Conservation (phyloP, 78 protist genomes). For the Bigelowiella natans region DNA sequence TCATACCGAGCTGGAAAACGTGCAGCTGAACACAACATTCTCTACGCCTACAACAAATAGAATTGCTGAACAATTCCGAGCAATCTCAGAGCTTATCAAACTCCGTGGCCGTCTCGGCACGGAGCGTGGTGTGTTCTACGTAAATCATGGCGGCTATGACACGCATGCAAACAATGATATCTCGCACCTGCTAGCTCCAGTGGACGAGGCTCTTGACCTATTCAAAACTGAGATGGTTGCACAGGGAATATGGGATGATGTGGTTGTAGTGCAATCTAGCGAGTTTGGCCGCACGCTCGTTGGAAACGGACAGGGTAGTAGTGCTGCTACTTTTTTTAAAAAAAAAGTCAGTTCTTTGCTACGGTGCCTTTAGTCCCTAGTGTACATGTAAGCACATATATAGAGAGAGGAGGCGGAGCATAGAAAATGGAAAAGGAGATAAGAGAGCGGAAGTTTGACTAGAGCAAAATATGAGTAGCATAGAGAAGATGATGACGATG, state of each 20-base stretch:
- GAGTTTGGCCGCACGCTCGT: slow-evolving; percentile 2
- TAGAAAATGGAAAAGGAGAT: too few species aligned
- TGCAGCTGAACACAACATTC: too few species aligned
- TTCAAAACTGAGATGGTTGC: neutral
- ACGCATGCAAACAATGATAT: neutral
- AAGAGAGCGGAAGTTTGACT: too few species aligned
- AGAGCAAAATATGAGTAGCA: too few species aligned
- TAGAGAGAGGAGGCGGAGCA: too few species aligned
- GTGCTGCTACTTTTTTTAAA: too few species aligned
- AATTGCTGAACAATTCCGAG: neutral
- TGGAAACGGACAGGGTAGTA: neutral
- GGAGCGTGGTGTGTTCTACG: neutral
- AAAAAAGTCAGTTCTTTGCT: too few species aligned
- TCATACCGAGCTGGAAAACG: too few species aligned
- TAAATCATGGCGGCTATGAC: neutral
- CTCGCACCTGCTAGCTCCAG: neutral
- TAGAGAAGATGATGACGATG: too few species aligned
- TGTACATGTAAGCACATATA: too few species aligned
- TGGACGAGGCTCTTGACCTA: neutral
- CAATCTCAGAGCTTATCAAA: neutral
- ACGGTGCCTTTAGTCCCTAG: too few species aligned
- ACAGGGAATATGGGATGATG: neutral
- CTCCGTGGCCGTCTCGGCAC: neutral
- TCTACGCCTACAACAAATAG: too few species aligned
- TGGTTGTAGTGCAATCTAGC: neutral